phyloP scores from a whole-genome alignment of 2,329 filamentous ascomycete species.

The Diaporthe longicolla region DNA sequence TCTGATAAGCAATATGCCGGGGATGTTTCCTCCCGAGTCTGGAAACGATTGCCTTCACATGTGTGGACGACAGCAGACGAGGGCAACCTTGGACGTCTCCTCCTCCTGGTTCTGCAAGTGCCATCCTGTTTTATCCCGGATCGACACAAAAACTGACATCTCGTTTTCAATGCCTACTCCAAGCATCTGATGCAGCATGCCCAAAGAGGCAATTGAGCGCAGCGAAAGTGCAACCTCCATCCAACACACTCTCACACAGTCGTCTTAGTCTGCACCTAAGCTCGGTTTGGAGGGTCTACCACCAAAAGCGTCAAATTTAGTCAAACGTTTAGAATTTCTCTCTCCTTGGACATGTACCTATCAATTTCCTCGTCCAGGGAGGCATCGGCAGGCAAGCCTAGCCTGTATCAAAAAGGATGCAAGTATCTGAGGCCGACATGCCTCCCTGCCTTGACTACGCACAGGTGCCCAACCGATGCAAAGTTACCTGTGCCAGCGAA shows the following conservation, averaged over 20 bases:
- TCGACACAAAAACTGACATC: slow-evolving; percentile 17
- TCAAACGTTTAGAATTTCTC: too few relatives aligned
- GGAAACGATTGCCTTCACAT: slow-evolving; percentile 13
- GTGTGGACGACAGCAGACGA: background rate
- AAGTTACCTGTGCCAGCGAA: too few relatives aligned
- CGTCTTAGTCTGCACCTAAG: background rate
- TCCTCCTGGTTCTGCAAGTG: slow-evolving; percentile 16
- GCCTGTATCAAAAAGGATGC: background rate
- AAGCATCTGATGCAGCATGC: slow-evolving; percentile 24
- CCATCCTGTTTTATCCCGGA: slow-evolving; percentile 16
- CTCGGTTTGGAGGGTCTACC: too few relatives aligned
- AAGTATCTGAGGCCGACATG: background rate
- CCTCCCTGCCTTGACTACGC: background rate
- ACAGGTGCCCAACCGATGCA: background rate
- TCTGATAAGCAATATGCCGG: slow-evolving; percentile 23
- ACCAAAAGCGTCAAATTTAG: background rate
- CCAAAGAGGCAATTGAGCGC: slow-evolving; percentile 5
- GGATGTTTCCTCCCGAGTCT: background rate
- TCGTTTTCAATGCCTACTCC: slow-evolving; percentile 1
- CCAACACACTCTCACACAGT: too few relatives aligned
- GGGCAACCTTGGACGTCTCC: background rate
- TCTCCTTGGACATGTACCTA: too few relatives aligned
- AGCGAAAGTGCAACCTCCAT: background rate
- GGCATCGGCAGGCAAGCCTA: background rate
- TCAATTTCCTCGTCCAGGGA: too few relatives aligned